These are phyloP conservation scores for Gloeostereum incarnatum DNA, from an alignment of 768 basidiomycete species.

Conservation along the genomic window DNA sequence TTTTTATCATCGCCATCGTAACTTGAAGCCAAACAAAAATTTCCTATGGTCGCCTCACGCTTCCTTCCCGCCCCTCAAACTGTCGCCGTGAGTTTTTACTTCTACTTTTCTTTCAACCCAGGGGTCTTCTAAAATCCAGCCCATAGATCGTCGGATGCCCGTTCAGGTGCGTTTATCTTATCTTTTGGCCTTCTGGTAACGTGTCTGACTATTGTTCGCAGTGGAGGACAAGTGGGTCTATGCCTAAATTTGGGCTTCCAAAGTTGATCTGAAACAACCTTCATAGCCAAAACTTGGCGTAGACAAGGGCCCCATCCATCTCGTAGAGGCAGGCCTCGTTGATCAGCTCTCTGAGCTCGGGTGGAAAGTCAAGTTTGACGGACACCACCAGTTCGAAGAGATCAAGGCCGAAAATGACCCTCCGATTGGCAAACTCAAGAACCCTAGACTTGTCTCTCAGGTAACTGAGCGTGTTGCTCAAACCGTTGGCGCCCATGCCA, in stretches of 20 bases:
- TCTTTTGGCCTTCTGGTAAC: conserved; percentile 3
- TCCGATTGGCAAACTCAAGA: conserved; percentile 84
- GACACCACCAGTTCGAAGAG: conserved; percentile 83
- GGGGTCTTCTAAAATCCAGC: background rate
- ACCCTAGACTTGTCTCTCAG: conserved; percentile 77
- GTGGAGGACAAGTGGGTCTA: conserved; percentile 57
- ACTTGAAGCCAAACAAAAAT: too few relatives aligned
- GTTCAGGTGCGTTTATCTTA: conserved; percentile 61
- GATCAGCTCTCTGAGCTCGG: conserved; percentile 70
- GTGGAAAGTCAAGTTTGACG: conserved; percentile 86
- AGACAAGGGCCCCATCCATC: conserved; percentile 80
- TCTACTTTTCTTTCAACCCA: conserved; percentile 6
- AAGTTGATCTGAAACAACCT: conserved; percentile 9
- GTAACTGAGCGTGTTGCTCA: conserved; percentile 76
- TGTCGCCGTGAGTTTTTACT: background rate
- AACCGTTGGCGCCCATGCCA: conserved; percentile 65
- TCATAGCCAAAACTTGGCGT: conserved; percentile 67
- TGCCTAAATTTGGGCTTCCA: background rate
- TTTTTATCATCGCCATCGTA: too few relatives aligned
- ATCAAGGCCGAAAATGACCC: conserved; percentile 57
- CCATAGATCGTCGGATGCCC: conserved; percentile 87
- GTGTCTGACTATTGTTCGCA: conserved; percentile 15
- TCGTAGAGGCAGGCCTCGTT: conserved; percentile 81
- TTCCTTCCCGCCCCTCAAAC: too few relatives aligned
- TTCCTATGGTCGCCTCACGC: too few relatives aligned